Conservation (phyloP, 139 green algal species). For the Pedinophyceae sp. region DNA sequence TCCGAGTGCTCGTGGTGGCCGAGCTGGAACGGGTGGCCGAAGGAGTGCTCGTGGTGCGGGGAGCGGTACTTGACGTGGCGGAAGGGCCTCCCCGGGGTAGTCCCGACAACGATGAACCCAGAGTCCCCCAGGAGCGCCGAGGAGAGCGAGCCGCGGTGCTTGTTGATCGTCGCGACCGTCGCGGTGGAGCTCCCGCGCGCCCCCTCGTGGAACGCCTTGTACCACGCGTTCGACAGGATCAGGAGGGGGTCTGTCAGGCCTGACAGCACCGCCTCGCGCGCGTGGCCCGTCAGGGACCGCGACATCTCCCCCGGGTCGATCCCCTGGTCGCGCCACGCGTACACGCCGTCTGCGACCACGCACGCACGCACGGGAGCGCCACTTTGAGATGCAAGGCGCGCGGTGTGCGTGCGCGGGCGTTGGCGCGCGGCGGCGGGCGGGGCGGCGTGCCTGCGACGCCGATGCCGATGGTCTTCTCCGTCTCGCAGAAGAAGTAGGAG, state of each 20-base stretch:
- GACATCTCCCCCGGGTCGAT: constrained; percentile 18
- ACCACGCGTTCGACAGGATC: neutral
- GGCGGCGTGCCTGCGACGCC: too few species aligned
- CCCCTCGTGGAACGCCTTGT: neutral
- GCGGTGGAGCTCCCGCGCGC: constrained; percentile 17
- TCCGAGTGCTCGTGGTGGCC: constrained; percentile 19
- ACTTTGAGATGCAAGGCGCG: too few species aligned
- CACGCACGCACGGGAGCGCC: too few species aligned
- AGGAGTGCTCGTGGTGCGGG: constrained; percentile 21
- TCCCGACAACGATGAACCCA: constrained; percentile 6
- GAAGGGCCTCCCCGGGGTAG: neutral
- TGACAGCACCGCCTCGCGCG: neutral
- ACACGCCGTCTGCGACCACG: constrained; percentile 21
- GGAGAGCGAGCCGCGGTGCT: neutral
- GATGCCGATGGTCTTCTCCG: neutral
- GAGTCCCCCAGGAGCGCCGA: constrained; percentile 4
- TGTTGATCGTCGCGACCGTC: constrained; percentile 7
- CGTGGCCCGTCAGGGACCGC: constrained; percentile 3
- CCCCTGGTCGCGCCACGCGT: constrained; percentile 15
- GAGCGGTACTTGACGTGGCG: constrained; percentile 6
- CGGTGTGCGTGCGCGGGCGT: neutral
- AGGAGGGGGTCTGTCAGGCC: neutral
- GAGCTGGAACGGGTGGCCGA: constrained; percentile 20
- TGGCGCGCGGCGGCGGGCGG: neutral
- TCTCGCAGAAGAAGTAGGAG: constrained; percentile 13